Evolutionary conservation across 306 rosid genomes (phyloP).

Genomic region (Trifolium repens): DNA sequence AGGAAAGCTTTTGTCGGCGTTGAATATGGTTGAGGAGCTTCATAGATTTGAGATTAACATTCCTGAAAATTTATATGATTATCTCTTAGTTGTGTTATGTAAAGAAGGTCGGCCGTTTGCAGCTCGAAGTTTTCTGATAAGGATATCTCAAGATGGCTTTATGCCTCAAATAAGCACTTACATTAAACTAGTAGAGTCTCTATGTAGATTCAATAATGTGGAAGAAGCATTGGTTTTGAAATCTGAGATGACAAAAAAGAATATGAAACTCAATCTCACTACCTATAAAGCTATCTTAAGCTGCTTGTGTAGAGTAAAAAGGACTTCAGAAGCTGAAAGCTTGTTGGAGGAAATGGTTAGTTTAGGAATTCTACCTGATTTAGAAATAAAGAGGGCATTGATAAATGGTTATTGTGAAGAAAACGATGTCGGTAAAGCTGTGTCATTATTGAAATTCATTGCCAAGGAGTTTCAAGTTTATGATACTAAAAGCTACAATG

Average conservation of each 20-base stretch:
- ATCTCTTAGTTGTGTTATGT: conserved; percentile 67
- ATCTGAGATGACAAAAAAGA: conserved; percentile 52
- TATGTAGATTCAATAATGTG: conserved; percentile 56
- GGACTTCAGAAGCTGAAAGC: conserved; percentile 61
- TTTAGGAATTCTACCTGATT: conserved; percentile 64
- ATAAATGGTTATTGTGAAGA: conserved; percentile 70
- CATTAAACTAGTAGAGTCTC: conserved; percentile 57
- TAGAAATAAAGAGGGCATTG: conserved; percentile 57
- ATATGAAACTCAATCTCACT: conserved; percentile 48
- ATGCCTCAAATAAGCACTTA: conserved; percentile 53
- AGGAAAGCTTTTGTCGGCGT: conserved; percentile 67
- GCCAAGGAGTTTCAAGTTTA: conserved; percentile 66
- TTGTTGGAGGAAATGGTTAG: conserved; percentile 69
- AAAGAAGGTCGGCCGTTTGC: conserved; percentile 77
- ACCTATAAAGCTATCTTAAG: conserved; percentile 61
- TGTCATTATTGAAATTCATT: conserved; percentile 58
- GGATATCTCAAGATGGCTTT: conserved; percentile 58
- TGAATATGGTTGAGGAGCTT: conserved; percentile 80
- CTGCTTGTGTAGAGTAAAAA: conserved; percentile 55
- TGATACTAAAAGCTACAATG: conserved; percentile 76
- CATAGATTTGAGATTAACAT: conserved; percentile 54
- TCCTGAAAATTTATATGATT: conserved; percentile 55
- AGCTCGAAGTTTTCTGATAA: conserved; percentile 69
- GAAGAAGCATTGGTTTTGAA: conserved; percentile 64
- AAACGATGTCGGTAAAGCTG: conserved; percentile 61